A percentile compares a stretch with the other conserved stretches of the same genome.
These are phyloP conservation scores for Aspergillus ruber DNA, from an alignment of 2,329 filamentous ascomycete species.

Conservation along the genomic window DNA sequence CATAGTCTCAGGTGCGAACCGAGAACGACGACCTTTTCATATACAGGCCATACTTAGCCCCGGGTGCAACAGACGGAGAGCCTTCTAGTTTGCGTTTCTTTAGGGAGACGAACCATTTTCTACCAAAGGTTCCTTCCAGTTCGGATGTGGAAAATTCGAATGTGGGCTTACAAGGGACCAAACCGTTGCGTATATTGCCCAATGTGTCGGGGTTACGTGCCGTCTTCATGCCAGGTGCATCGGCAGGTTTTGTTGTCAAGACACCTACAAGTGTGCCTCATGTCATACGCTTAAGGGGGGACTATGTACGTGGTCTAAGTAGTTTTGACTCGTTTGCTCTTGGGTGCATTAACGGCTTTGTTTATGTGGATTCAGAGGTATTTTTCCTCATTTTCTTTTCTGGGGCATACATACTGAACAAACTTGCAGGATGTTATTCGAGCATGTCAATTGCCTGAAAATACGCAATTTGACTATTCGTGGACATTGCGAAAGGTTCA, in stretches of 20 bases:
- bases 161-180: constrained; percentile 28
- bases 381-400: constrained; percentile 2
- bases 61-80: constrained; percentile 8
- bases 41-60: constrained; percentile 68
- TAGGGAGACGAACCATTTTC: constrained; percentile 63
- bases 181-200: constrained; percentile 38
- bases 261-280: constrained; percentile 70
- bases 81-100: constrained; percentile 58
- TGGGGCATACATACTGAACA: constrained; percentile 7
- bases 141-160: constrained; percentile 39
- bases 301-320: constrained; percentile 64
- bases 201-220: constrained; percentile 68
- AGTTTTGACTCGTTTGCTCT: constrained; percentile 61
- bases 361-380: constrained; percentile 63
- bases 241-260: constrained; percentile 76
- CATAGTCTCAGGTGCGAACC: constrained; percentile 59
- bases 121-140: constrained; percentile 54
- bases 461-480: constrained; percentile 67
- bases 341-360: constrained; percentile 73
- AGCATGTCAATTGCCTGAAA: constrained; percentile 63
- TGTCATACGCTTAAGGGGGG: constrained; percentile 65
- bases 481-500: constrained; percentile 68
- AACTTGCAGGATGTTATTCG: constrained; percentile 56
- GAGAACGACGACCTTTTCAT: constrained; percentile 75
- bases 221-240: constrained; percentile 74